Base-by-base conservation (phyloP, 164 flowering plant genomes). In the Cinnamomum chago region DNA sequence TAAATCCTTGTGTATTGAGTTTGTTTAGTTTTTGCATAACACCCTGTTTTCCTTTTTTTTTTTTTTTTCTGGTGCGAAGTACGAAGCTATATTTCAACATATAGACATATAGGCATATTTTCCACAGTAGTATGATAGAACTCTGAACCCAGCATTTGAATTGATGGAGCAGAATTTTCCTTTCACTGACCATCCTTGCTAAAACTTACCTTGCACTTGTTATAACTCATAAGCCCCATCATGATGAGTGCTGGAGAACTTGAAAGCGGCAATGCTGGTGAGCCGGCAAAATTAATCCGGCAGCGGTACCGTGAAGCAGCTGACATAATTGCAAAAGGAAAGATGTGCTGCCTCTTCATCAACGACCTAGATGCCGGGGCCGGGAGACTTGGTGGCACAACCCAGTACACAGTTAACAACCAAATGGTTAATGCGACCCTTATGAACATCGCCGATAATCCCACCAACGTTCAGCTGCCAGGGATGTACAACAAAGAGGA, bases 381-480 rank as follows among this genome's bases (percentile, higher is more conserved):
- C 4, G 88, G 86, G 62, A 77, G 88, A 64, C 15, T 85, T 12
- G 86, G 88, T 28, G 84, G 88, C 52, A 83, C 88, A n/a, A 85
- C 88, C 24, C 88, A 85, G 72, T 84, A 82, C 79, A 85, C 88
- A 24, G 88, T 84, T 5, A 86, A 86, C 83, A 86, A 86, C 82
- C 88, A 86, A 79, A 86, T 86, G 86, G 88, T 84, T 62, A 84
- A 84, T 33, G 88, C 86, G 18, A 86, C 86, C 25, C 86, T 86
- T 62, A 86, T 86, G 88, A 86, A 86, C 83, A 84, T 86, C 40
- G 85, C 88, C 35, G 88, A 86, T 72, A 86, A 78, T 82, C 88
- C 88, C 20, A 85, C 88, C 40, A 82, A 70, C 30, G 88, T 85
- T 24, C 86, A 85, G 77, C 86, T 85, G 47, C 88, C 88, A 28